Conservation (phyloP, 2,329 filamentous ascomycete genomes). For the Gremmenia infestans region DNA sequence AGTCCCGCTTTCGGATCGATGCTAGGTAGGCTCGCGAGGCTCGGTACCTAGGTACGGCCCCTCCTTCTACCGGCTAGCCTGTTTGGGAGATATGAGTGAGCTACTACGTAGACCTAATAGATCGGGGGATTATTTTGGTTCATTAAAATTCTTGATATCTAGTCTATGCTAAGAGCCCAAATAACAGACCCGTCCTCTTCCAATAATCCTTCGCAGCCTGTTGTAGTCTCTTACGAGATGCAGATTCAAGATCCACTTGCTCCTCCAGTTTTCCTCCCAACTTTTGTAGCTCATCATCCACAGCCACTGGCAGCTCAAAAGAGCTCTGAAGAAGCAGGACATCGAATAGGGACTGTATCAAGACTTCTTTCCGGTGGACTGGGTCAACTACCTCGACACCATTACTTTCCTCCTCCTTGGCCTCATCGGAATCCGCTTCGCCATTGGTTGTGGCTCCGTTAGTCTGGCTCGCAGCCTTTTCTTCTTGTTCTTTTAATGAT, state of each 20-base stretch:
- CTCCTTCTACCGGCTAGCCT: background rate
- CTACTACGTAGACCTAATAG: background rate
- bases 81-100: background rate
- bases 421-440: background rate
- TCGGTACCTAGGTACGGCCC: background rate
- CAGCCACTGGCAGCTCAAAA: slow-evolving; percentile 32
- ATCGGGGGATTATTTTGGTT: too few species aligned
- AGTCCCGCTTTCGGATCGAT: background rate
- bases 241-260: slow-evolving; percentile 45
- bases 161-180: slow-evolving; percentile 60
- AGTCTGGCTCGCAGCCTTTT: slow-evolving; percentile 14
- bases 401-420: background rate
- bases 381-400: slow-evolving; percentile 6
- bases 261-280: slow-evolving; percentile 38
- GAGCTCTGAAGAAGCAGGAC: slow-evolving; percentile 45
- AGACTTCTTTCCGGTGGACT: slow-evolving; percentile 37
- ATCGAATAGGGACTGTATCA: slow-evolving; percentile 60
- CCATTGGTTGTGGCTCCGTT: slow-evolving; percentile 4
- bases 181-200: slow-evolving; percentile 75
- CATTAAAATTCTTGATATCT: background rate
- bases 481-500: slow-evolving; percentile 15
- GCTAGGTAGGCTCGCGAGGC: background rate
- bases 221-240: slow-evolving; percentile 47
- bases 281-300: slow-evolving; percentile 41
- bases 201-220: slow-evolving; percentile 72